Conservation (phyloP, 805 yeast species). For the Wickerhamomyces hampshirensis region DNA sequence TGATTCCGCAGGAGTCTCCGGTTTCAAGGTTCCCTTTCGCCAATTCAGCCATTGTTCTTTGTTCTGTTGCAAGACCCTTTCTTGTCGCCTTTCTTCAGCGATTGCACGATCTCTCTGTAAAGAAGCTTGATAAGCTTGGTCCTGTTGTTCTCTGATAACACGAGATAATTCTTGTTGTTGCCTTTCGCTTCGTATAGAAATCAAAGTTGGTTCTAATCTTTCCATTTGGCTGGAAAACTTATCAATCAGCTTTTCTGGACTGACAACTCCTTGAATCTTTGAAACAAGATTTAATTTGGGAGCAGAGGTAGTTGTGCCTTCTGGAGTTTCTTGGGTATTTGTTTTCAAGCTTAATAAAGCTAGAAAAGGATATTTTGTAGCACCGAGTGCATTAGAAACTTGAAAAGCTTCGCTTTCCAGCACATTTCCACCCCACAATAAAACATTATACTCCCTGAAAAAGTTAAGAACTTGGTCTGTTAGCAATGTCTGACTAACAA, state of each 20-base stretch:
- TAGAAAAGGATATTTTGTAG: conserved; percentile 74
- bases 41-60: conserved; percentile 44
- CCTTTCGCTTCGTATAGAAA: conserved; percentile 56
- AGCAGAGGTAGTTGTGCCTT: conserved; percentile 46
- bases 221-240: conserved; percentile 43
- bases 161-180: conserved; percentile 56
- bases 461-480: conserved; percentile 44
- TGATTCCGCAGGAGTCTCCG: conserved; percentile 25
- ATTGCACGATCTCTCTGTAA: conserved; percentile 61
- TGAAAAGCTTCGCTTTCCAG: conserved; percentile 80
- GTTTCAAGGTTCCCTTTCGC: conserved; percentile 33
- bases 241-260: conserved; percentile 38
- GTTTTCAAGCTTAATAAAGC: conserved; percentile 72
- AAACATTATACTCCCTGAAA: conserved; percentile 44
- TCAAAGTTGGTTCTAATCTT: conserved; percentile 57
- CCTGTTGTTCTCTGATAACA: conserved; percentile 65
- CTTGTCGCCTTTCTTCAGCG: conserved; percentile 34
- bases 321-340: conserved; percentile 44
- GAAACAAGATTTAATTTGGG: conserved; percentile 59
- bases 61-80: conserved; percentile 18
- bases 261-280: conserved; percentile 54
- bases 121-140: conserved; percentile 68
- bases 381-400: conserved; percentile 68
- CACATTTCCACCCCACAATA: conserved; percentile 87
- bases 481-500: conserved; percentile 51